phyloP scores from a whole-genome alignment of 2,329 filamentous ascomycete species.

The Botrytis hyacinthi region DNA sequence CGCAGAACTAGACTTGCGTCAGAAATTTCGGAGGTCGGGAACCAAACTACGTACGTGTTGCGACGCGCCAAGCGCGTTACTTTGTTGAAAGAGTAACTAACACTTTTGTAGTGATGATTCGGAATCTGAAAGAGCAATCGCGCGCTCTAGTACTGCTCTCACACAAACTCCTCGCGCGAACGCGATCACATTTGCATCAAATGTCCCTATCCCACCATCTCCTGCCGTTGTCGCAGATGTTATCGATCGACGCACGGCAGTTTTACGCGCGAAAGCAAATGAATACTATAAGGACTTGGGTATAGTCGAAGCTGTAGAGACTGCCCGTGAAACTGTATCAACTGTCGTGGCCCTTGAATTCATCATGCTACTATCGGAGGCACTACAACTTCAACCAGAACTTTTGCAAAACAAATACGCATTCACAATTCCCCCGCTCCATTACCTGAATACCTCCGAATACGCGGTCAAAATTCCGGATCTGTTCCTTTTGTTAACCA shows the following conservation, averaged over 20 bases:
- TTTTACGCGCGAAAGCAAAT: slow-evolving; percentile 63
- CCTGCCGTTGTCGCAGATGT: slow-evolving; percentile 74
- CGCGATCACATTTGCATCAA: slow-evolving; percentile 45
- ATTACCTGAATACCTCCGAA: slow-evolving; percentile 53
- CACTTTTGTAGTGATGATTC: slow-evolving; percentile 36
- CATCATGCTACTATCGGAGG: slow-evolving; percentile 66
- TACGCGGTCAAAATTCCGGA: slow-evolving; percentile 71
- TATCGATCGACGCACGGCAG: slow-evolving; percentile 68
- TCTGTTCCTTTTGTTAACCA: slow-evolving; percentile 72
- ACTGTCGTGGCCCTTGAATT: slow-evolving; percentile 71
- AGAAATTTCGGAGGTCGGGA: slow-evolving; percentile 30
- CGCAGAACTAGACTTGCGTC: slow-evolving; percentile 47
- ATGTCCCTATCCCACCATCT: slow-evolving; percentile 74
- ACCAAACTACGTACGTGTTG: slow-evolving; percentile 35
- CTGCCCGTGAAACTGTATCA: slow-evolving; percentile 67
- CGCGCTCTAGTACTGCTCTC: slow-evolving; percentile 35
- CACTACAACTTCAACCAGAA: slow-evolving; percentile 65
- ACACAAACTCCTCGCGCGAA: slow-evolving; percentile 36
- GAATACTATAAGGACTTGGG: slow-evolving; percentile 64
- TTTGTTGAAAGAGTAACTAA: slow-evolving; percentile 26
- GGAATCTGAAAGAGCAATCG: slow-evolving; percentile 34
- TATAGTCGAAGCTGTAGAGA: slow-evolving; percentile 63
- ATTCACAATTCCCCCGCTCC: slow-evolving; percentile 67
- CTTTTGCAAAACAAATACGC: slow-evolving; percentile 70
- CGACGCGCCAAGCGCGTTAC: slow-evolving; percentile 28